These are phyloP conservation scores for Epicoccum sorghinum DNA, from an alignment of 2,329 filamentous ascomycete species.

Conservation along the genomic window DNA sequence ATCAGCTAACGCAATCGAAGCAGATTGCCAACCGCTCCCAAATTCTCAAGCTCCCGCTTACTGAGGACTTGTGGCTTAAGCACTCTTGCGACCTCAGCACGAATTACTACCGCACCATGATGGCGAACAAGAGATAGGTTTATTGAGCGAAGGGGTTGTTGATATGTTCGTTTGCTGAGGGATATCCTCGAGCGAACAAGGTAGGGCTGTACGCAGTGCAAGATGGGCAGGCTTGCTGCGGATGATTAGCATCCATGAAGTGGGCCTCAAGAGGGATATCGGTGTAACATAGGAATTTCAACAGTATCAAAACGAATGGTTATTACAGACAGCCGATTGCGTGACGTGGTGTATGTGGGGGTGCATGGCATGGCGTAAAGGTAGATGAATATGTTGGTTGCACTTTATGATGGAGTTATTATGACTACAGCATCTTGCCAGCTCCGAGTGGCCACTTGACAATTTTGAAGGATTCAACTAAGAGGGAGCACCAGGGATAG, in stretches of 20 bases:
- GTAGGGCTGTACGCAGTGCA: too few species aligned
- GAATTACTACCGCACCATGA: constrained; percentile 68
- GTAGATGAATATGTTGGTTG: too few species aligned
- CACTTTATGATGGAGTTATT: too few species aligned
- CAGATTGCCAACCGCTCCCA: constrained; percentile 47
- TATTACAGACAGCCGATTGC: not conserved
- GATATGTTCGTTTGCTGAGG: too few species aligned
- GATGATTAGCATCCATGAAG: not conserved
- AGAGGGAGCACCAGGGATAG: too few species aligned
- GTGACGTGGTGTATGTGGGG: too few species aligned
- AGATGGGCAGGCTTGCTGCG: too few species aligned
- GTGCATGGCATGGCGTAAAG: too few species aligned
- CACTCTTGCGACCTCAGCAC: constrained; percentile 74
- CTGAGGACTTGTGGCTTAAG: constrained; percentile 72
- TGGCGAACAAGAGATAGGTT: constrained; percentile 13
- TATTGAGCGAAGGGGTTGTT: not conserved
- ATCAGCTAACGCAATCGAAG: constrained; percentile 41
- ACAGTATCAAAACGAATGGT: not conserved
- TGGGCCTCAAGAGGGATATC: not conserved
- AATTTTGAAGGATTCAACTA: too few species aligned
- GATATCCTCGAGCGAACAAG: too few species aligned
- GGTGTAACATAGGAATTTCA: constrained; percentile 19
- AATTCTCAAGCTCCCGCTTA: constrained; percentile 68
- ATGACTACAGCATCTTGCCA: not conserved
- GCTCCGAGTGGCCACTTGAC: too few species aligned